Base-by-base conservation (phyloP, 2,329 filamentous ascomycete genomes). In the Westerdykella sp. region DNA sequence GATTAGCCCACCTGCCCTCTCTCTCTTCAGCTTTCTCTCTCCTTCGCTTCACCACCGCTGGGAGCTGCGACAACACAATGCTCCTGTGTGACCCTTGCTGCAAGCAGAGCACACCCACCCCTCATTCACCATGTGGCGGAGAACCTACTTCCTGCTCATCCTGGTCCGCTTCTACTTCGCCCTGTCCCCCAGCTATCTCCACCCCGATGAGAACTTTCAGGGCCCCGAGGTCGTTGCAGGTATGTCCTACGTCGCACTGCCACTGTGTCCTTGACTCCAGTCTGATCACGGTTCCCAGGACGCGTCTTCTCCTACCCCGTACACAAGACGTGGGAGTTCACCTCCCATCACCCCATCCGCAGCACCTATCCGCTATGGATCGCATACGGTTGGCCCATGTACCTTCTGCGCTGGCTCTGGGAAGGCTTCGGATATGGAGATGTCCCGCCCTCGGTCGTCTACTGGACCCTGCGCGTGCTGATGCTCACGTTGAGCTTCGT, bases 171-270 rank as follows among this genome's bases (percentile, higher is more conserved):
- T 97, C 62, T 97, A 91, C 79, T 91, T 97, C 67, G 91, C 93
- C 47, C 73, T 97, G 52, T 90, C 85, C 50, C 87, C 93, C 46
- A 97, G 91, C 75, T 98, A 98, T 69, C 80, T 98, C 37, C 93
- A 98, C 68, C 93, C 93, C 5, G 93, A 98, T 72, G 93, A 98
- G 76, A 93, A 97, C 74, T 98, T 98, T 62, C 93, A 98, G 72
- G 93, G 93, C 30, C 93, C 93, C 13, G 93, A 98, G 73, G 84
- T 97, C 52, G 93, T 97, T 62, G 90, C 91, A 61, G 91, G 91
- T 96, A 58, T 40, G 55, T 43, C 21, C 39, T 15, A 18, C 25
- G 14, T 21, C 25, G 25, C 25, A 28, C 25, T 4, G 25, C 25
- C 25, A 28, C 25, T 10, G 25, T 28, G 25, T 12, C 35, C 34